These are phyloP conservation scores for Chaetomiaceae sp. DNA, from an alignment of 2,329 filamentous ascomycete genomes.

Conservation along the genomic window DNA sequence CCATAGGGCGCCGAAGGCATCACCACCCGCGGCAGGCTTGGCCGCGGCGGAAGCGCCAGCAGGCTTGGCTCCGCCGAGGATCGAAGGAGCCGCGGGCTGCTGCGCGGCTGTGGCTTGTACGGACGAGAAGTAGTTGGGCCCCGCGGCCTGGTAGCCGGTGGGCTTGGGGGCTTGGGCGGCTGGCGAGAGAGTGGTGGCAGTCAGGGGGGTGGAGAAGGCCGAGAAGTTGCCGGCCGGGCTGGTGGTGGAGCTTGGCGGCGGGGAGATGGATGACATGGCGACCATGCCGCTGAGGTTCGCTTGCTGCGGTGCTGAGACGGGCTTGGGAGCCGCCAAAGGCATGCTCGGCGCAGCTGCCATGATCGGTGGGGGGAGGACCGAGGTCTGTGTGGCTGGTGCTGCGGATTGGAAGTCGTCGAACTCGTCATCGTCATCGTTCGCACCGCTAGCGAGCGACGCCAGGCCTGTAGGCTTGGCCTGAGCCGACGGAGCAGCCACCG, in stretches of 20 bases:
- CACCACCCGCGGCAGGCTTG: slow-evolving; percentile 60
- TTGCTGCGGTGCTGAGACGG: slow-evolving; percentile 76
- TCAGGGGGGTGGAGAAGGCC: slow-evolving; percentile 50
- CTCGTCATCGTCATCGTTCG: slow-evolving; percentile 72
- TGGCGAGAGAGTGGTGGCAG: slow-evolving; percentile 36
- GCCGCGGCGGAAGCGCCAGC: slow-evolving; percentile 35
- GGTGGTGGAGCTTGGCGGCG: slow-evolving; percentile 54
- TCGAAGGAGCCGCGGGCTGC: slow-evolving; percentile 12
- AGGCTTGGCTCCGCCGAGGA: slow-evolving; percentile 18
- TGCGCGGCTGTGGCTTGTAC: slow-evolving; percentile 45
- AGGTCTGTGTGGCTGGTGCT: slow-evolving; percentile 44
- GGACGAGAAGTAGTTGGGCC: slow-evolving; percentile 94
- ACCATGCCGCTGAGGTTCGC: slow-evolving; percentile 76
- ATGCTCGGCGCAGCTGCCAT: slow-evolving; percentile 52
- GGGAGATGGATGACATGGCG: slow-evolving; percentile 75
- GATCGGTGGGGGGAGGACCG: slow-evolving; percentile 41
- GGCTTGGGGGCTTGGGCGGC: slow-evolving; percentile 48
- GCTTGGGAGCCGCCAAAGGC: slow-evolving; percentile 77
- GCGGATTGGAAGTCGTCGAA: slow-evolving; percentile 98
- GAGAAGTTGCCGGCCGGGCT: slow-evolving; percentile 60
- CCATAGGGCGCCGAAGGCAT: slow-evolving; percentile 89
- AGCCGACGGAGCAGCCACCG: slow-evolving; percentile 43
- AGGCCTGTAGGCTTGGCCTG: no score
- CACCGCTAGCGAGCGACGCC: slow-evolving; percentile 42
- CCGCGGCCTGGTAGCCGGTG: slow-evolving; percentile 65